These are phyloP conservation scores for Silene vulgaris DNA, from an alignment of 179 eudicot genomes.

Conservation along the genomic window DNA sequence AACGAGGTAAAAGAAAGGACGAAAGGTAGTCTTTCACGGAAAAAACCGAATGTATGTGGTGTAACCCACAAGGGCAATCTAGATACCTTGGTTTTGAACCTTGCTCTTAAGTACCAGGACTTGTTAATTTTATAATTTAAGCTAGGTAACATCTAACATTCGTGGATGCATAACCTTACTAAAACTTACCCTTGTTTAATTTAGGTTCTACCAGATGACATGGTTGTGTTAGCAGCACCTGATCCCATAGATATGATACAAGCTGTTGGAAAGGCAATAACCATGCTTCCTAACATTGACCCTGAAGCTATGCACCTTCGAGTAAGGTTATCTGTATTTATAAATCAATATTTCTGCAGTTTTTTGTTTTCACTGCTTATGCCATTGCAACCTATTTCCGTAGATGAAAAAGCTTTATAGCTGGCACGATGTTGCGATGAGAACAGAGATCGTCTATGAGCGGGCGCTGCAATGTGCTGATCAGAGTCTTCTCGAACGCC, in stretches of 20 bases:
- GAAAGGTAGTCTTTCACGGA: too few relatives aligned
- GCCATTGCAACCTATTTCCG: slow-evolving; percentile 9
- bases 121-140: too few relatives aligned
- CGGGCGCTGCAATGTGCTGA: slow-evolving; percentile 78
- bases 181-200: slow-evolving; percentile 13
- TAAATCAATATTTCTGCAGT: not conserved
- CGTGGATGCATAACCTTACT: not conserved
- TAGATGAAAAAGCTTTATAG: slow-evolving; percentile 88
- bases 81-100: not conserved
- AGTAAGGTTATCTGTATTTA: slow-evolving; percentile 37
- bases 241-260: slow-evolving; percentile 77
- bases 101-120: not conserved
- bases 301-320: slow-evolving; percentile 89
- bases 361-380: slow-evolving; percentile 8
- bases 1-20: too few relatives aligned
- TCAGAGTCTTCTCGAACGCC: slow-evolving; percentile 71
- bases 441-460: slow-evolving; percentile 86
- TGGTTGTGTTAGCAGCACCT: slow-evolving; percentile 90
- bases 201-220: slow-evolving; percentile 95
- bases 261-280: slow-evolving; percentile 78
- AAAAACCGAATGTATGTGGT: too few relatives aligned
- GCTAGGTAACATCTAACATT: not conserved
- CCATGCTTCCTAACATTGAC: slow-evolving; percentile 71
- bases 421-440: slow-evolving; percentile 95
- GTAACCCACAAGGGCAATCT: not conserved